phyloP scores from a whole-genome alignment of 1,139 yeast genomes.

The Candida sp. region DNA sequence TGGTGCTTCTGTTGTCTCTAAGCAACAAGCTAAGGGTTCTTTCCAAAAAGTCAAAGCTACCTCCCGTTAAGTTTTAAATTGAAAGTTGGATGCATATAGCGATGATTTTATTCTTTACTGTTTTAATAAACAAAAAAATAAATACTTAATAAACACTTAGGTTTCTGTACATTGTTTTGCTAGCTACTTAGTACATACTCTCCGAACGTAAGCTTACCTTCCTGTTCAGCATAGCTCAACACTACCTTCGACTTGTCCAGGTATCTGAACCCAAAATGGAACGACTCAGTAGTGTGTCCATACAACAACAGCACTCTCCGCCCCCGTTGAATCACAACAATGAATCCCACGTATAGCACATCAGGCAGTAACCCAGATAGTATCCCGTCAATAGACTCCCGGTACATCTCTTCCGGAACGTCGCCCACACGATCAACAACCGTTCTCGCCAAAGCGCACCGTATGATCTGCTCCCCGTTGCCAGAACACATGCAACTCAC shows the following conservation, averaged over 20 bases:
- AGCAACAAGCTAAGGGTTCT: constrained; percentile 93
- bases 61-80: constrained; percentile 75
- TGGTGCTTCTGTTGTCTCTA: constrained; percentile 67
- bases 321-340: constrained; percentile 23
- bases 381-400: constrained; percentile 14
- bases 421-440: constrained; percentile 20
- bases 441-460: constrained; percentile 40
- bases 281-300: constrained; percentile 49
- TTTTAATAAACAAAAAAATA: not conserved
- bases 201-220: constrained; percentile 37
- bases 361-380: not conserved
- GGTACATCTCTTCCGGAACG: constrained; percentile 13
- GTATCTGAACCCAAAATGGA: constrained; percentile 41
- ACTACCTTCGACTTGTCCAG: constrained; percentile 23
- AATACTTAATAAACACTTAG: constrained; percentile 12
- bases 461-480: constrained; percentile 57
- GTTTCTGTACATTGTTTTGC: constrained; percentile 12
- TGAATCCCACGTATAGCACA: constrained; percentile 34
- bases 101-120: constrained; percentile 1
- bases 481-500: constrained; percentile 56
- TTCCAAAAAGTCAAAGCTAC: constrained; percentile 97
- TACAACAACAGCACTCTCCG: constrained; percentile 25
- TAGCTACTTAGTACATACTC: constrained; percentile 26
- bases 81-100: constrained; percentile 1
- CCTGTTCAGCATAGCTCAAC: constrained; percentile 25